These are phyloP conservation scores for Ustilago curta DNA, from an alignment of 1,284 basidiomycete species.

Conservation along the genomic window DNA sequence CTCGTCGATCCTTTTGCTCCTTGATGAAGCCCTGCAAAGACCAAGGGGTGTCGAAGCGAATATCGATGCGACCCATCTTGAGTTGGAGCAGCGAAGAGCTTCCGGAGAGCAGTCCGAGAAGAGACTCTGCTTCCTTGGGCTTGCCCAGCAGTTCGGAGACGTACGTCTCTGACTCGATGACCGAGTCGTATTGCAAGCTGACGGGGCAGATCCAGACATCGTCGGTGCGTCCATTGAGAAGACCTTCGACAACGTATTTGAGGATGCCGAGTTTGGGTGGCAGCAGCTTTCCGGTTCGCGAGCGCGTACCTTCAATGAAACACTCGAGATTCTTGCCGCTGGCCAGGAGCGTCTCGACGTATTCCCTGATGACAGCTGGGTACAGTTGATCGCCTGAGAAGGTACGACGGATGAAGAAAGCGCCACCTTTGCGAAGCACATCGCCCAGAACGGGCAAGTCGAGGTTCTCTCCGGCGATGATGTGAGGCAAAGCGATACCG, in stretches of 20 bases:
- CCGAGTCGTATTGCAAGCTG: conserved; percentile 70
- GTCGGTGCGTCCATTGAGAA: conserved; percentile 62
- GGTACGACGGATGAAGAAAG: conserved; percentile 69
- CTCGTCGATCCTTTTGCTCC: conserved; percentile 61
- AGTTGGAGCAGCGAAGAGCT: conserved; percentile 67
- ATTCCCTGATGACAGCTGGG: conserved; percentile 69
- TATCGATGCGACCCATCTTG: conserved; percentile 70
- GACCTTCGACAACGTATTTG: conserved; percentile 70
- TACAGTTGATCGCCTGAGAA: conserved; percentile 70
- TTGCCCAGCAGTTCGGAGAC: conserved; percentile 70
- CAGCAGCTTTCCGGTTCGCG: conserved; percentile 69
- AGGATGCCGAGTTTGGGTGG: conserved; percentile 70
- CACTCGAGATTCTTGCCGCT: conserved; percentile 69
- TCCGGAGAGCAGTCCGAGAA: conserved; percentile 67
- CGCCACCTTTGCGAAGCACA: conserved; percentile 68
- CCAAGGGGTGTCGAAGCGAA: conserved; percentile 70
- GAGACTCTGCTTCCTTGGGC: conserved; percentile 70
- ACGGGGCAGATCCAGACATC: conserved; percentile 70
- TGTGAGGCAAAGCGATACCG: conserved; percentile 69
- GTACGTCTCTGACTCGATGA: conserved; percentile 70
- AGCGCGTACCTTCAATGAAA: conserved; percentile 70
- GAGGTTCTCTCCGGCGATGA: conserved; percentile 70
- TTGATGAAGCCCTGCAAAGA: conserved; percentile 67
- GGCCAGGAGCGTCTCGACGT: conserved; percentile 68
- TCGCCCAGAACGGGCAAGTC: conserved; percentile 67